Conservation (phyloP, 352 stramenopile species). For the Globisporangium yorkense region DNA sequence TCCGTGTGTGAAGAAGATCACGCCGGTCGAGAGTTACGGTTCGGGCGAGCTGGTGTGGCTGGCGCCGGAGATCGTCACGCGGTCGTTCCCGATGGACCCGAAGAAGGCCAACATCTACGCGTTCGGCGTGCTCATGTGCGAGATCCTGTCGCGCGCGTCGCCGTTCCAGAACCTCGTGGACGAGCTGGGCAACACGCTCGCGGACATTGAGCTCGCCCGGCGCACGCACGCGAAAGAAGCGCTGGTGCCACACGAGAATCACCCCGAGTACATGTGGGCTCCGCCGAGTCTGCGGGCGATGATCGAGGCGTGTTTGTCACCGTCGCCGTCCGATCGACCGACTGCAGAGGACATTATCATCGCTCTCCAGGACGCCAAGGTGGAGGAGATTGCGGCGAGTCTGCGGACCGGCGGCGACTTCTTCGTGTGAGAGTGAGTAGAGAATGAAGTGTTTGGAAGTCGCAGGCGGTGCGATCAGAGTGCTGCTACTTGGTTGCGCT, state of each 20-base stretch:
- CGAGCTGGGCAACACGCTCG: slow-evolving; percentile 40
- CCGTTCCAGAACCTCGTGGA: slow-evolving; percentile 46
- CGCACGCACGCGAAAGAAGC: slow-evolving; percentile 27
- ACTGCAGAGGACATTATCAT: slow-evolving; percentile 42
- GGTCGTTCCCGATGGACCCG: slow-evolving; percentile 35
- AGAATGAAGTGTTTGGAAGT: neutral
- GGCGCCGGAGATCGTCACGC: slow-evolving; percentile 45
- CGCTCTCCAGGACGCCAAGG: slow-evolving; percentile 26
- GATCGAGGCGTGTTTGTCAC: slow-evolving; percentile 47
- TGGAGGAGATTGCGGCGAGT: slow-evolving; percentile 23
- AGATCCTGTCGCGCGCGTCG: slow-evolving; percentile 45
- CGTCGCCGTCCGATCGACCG: slow-evolving; percentile 40
- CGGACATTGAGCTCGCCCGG: slow-evolving; percentile 41
- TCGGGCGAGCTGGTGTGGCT: slow-evolving; percentile 46
- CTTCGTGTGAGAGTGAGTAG: slow-evolving; percentile 9
- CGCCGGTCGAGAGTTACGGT: slow-evolving; percentile 23
- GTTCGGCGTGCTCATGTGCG: slow-evolving; percentile 54
- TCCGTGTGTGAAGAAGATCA: slow-evolving; percentile 27
- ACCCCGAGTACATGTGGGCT: slow-evolving; percentile 29
- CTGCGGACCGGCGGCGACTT: slow-evolving; percentile 15
- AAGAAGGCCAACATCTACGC: slow-evolving; percentile 56
- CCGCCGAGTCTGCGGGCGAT: slow-evolving; percentile 31
- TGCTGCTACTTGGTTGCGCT: neutral
- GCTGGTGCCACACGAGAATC: slow-evolving; percentile 40
- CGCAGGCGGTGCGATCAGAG: neutral